Conservation (phyloP, 1,284 basidiomycete species). For the Papiliotrema fonsecae region DNA sequence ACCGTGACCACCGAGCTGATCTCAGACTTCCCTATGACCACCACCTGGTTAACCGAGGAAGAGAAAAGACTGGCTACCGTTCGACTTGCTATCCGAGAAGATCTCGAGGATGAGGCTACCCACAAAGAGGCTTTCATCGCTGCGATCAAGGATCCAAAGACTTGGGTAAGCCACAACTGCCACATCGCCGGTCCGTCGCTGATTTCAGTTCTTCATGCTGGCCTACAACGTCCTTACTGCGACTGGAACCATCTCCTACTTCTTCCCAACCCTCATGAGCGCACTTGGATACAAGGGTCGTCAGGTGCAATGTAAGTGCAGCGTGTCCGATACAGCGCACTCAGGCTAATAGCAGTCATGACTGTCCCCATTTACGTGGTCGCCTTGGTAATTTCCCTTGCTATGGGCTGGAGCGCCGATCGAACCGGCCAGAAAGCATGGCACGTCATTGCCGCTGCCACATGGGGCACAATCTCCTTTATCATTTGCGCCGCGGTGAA, state of each 20-base stretch:
- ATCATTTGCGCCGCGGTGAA: slow-evolving; percentile 38
- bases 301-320: slow-evolving; percentile 37
- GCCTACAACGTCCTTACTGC: slow-evolving; percentile 41
- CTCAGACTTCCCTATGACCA: slow-evolving; percentile 38
- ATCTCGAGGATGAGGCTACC: slow-evolving; percentile 12
- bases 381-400: slow-evolving; percentile 39
- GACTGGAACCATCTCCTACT: slow-evolving; percentile 47
- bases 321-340: neutral
- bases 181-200: neutral
- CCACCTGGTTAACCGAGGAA: slow-evolving; percentile 35
- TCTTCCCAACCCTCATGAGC: slow-evolving; percentile 45
- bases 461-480: slow-evolving; percentile 31
- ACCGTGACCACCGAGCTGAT: slow-evolving; percentile 19
- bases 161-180: slow-evolving; percentile 26
- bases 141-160: slow-evolving; percentile 39
- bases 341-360: slow-evolving; percentile 28
- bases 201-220: slow-evolving; percentile 21
- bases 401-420: slow-evolving; percentile 41
- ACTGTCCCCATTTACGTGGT: slow-evolving; percentile 50
- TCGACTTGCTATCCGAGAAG: slow-evolving; percentile 15
- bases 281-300: slow-evolving; percentile 41
- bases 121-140: slow-evolving; percentile 33
- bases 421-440: slow-evolving; percentile 41
- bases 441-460: slow-evolving; percentile 31
- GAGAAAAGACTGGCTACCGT: slow-evolving; percentile 29